These are phyloP conservation scores for Candida tunisiensis DNA, from an alignment of 1,139 yeast species.

Conservation along the genomic window DNA sequence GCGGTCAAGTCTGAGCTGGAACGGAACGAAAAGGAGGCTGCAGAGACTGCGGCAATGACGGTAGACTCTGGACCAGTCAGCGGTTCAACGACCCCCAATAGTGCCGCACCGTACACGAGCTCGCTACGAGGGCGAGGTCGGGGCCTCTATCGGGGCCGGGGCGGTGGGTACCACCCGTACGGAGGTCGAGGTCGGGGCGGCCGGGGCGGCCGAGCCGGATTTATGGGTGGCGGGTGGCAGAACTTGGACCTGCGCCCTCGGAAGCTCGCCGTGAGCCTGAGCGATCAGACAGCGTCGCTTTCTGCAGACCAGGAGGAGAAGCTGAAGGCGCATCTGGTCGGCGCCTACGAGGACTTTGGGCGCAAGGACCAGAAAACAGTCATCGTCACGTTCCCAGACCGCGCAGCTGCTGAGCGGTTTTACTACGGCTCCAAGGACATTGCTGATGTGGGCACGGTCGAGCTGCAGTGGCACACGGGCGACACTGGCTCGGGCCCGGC, in stretches of 20 bases:
- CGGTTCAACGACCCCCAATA: conserved; percentile 2
- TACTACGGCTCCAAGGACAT: conserved; percentile 12
- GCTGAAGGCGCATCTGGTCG: conserved; percentile 11
- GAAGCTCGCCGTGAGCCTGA: too few relatives aligned
- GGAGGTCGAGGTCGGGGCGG: conserved; percentile 5
- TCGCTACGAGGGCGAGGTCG: conserved; percentile 9
- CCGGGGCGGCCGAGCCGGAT: conserved; percentile 8
- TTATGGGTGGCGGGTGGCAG: conserved; percentile 7
- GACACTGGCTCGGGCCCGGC: neutral
- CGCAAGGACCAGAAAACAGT: conserved; percentile 9
- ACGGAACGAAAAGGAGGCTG: too few relatives aligned
- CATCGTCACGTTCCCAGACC: conserved; percentile 20
- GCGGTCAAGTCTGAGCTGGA: conserved; percentile 22
- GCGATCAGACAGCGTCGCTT: conserved; percentile 17
- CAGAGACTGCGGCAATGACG: too few relatives aligned
- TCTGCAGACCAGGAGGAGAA: conserved; percentile 17
- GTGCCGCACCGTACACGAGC: conserved; percentile 2
- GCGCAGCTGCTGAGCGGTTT: conserved; percentile 26
- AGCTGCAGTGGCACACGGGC: conserved; percentile 14
- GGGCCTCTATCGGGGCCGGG: conserved; percentile 6
- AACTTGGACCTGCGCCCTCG: conserved; percentile 25
- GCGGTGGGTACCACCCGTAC: conserved; percentile 4
- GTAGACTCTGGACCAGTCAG: conserved; percentile 11
- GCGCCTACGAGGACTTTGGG: conserved; percentile 5
- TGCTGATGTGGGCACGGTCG: conserved; percentile 16